phyloP scores from a whole-genome alignment of 495 filamentous ascomycete species.

The Aspergillus olivimuriae region DNA sequence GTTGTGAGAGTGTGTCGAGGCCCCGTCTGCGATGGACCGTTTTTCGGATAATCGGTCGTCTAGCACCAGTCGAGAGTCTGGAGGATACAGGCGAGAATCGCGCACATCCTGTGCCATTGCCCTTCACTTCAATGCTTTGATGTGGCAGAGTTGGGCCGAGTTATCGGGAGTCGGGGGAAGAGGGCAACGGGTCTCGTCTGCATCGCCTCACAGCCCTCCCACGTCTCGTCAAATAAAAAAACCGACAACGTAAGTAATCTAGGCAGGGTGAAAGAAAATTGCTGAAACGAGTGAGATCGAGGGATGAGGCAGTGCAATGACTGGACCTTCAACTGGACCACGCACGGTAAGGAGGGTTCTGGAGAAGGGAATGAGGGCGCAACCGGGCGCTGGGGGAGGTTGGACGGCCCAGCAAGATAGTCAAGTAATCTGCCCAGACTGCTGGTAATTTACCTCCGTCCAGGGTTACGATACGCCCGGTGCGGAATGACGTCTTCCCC shows the following conservation, averaged over 20 bases:
- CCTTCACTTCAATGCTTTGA: conserved; percentile 18
- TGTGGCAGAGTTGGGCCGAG: conserved; percentile 17
- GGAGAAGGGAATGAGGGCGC: neutral
- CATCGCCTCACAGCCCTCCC: conserved; percentile 19
- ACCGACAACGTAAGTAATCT: too few species aligned
- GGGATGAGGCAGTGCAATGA: too few species aligned
- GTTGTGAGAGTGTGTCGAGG: conserved; percentile 4
- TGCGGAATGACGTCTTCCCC: conserved; percentile 35
- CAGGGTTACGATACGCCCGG: neutral
- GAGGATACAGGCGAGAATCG: conserved; percentile 12
- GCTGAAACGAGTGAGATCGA: too few species aligned
- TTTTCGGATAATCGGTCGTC: conserved; percentile 17
- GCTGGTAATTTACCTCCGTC: neutral
- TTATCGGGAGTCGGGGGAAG: conserved; percentile 15
- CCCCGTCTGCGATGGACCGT: conserved; percentile 12
- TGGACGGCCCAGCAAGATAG: too few species aligned
- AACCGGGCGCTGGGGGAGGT: too few species aligned
- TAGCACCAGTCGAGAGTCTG: conserved; percentile 5
- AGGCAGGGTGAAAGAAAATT: too few species aligned
- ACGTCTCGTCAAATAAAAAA: too few species aligned
- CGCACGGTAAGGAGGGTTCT: too few species aligned
- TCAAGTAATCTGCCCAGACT: too few species aligned
- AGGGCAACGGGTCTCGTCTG: conserved; percentile 15
- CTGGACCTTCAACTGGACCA: too few species aligned
- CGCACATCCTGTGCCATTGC: conserved; percentile 32